These are phyloP conservation scores for Rhododendron simsii DNA, from an alignment of 148 eudicot species.

Conservation along the genomic window DNA sequence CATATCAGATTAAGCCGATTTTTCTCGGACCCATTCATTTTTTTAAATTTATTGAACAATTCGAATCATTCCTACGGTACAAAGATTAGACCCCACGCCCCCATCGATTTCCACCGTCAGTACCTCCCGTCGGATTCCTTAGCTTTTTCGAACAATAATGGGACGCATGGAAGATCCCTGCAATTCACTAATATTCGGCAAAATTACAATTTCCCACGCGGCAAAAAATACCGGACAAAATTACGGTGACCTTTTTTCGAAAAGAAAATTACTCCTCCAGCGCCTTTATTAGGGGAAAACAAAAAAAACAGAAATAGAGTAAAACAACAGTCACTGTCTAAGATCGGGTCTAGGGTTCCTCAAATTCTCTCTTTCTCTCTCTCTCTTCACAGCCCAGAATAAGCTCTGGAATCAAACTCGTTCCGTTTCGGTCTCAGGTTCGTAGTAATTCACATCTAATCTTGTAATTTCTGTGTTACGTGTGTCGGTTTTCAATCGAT, in stretches of 20 bases:
- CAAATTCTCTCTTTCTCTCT: conserved; percentile 4
- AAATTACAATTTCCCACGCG: background rate
- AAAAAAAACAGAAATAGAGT: background rate
- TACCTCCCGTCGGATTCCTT: no score
- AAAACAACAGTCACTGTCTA: background rate
- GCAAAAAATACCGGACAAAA: background rate
- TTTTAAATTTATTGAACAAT: no score
- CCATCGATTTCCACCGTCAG: no score
- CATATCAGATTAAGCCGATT: no score
- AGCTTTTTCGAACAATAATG: no score
- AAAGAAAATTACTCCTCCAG: no score
- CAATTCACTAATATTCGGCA: background rate
- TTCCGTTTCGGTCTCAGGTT: background rate
- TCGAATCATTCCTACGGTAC: no score
- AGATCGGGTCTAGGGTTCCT: conserved; percentile 34
- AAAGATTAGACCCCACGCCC: no score
- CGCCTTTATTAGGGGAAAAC: background rate
- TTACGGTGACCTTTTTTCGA: background rate
- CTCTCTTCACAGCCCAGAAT: background rate
- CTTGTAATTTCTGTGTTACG: background rate
- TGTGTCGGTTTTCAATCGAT: background rate
- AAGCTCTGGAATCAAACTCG: background rate
- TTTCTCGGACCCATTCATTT: no score
- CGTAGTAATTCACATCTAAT: background rate
- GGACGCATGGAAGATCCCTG: background rate